phyloP scores from a whole-genome alignment of 2,329 filamentous ascomycete genomes.

The Reticulascus tulasneorum region DNA sequence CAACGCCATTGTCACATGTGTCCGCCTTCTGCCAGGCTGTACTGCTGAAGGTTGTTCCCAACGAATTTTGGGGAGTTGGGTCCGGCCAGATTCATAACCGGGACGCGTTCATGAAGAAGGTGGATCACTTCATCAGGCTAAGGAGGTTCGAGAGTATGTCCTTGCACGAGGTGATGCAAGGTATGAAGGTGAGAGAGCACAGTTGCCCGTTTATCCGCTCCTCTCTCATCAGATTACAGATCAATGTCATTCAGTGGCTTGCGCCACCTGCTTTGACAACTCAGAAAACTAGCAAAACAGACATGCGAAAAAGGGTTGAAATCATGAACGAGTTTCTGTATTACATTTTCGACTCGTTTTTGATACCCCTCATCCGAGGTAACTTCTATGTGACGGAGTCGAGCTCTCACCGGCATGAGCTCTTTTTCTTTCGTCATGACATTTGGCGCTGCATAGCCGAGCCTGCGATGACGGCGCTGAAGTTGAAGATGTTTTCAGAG shows the following conservation, averaged over 20 bases:
- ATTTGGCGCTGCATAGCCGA: constrained; percentile 77
- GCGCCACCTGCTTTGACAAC: constrained; percentile 43
- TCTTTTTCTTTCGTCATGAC: constrained; percentile 96
- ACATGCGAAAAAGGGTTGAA: constrained; percentile 71
- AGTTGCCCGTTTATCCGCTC: neutral
- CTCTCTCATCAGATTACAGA: constrained; percentile 45
- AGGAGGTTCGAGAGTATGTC: constrained; percentile 78
- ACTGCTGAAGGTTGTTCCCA: constrained; percentile 68
- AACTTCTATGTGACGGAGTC: constrained; percentile 97
- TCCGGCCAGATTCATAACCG: constrained; percentile 56
- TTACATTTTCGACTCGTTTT: constrained; percentile 85
- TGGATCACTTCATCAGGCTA: constrained; percentile 75
- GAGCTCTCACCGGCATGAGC: constrained; percentile 68
- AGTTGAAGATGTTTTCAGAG: constrained; percentile 73
- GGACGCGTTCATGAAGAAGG: constrained; percentile 54
- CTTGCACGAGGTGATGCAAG: constrained; percentile 73
- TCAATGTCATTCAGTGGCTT: constrained; percentile 71
- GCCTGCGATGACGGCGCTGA: constrained; percentile 65
- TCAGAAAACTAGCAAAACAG: constrained; percentile 63
- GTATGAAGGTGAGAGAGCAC: constrained; percentile 58
- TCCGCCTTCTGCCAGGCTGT: constrained; percentile 84
- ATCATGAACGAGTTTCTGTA: constrained; percentile 84
- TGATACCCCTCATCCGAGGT: constrained; percentile 80
- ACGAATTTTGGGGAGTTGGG: constrained; percentile 67
- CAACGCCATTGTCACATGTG: constrained; percentile 64